phyloP scores from a whole-genome alignment of 202 grass and related monocot genomes.

The Eragrostis tef region DNA sequence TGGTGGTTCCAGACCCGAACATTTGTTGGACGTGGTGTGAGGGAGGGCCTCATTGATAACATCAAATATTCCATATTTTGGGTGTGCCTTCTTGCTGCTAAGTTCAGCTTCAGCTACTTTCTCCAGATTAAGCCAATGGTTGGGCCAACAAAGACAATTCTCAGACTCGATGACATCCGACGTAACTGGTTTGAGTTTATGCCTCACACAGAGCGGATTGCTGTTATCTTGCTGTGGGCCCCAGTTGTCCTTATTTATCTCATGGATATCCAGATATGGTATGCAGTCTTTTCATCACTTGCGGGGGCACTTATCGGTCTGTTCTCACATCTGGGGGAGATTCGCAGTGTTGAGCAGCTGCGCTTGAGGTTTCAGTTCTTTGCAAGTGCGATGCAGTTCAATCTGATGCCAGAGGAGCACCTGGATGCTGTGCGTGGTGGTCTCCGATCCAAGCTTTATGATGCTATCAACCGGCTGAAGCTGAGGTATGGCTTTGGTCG shows the following conservation, averaged over 20 bases:
- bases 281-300: constrained; percentile 84
- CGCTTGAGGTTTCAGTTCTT: constrained; percentile 95
- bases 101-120: constrained; percentile 91
- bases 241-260: constrained; percentile 91
- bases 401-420: constrained; percentile 81
- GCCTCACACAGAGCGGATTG: constrained; percentile 76
- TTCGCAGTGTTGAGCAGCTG: constrained; percentile 85
- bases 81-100: constrained; percentile 67
- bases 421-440: constrained; percentile 45
- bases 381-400: constrained; percentile 95
- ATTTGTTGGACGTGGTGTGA: constrained; percentile 90
- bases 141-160: constrained; percentile 71
- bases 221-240: constrained; percentile 75
- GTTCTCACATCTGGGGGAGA: constrained; percentile 94
- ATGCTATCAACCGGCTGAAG: constrained; percentile 82
- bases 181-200: constrained; percentile 95
- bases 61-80: constrained; percentile 82
- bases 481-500: constrained; percentile 87
- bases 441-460: constrained; percentile 64
- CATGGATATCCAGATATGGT: constrained; percentile 99
- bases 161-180: constrained; percentile 51
- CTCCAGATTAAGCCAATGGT: constrained; percentile 96
- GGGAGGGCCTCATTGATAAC: constrained; percentile 82
- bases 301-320: constrained; percentile 78
- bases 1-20: constrained; percentile 97